phyloP scores from a whole-genome alignment of 2,329 filamentous ascomycete species.

The Eutypa lata region DNA sequence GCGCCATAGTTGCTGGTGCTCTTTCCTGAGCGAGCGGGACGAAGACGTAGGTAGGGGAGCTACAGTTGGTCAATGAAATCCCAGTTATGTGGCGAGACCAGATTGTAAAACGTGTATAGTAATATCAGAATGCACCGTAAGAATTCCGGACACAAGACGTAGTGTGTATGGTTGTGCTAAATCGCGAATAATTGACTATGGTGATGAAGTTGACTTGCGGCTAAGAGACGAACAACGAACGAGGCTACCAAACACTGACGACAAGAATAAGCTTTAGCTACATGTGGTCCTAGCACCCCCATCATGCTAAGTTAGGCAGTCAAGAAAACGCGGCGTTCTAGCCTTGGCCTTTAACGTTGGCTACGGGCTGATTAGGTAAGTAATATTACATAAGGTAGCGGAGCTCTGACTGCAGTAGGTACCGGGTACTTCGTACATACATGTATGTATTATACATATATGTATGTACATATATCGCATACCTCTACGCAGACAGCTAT shows the following conservation, averaged over 20 bases:
- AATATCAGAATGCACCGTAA: background rate
- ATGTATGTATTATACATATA: too few relatives aligned
- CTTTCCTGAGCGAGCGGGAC: conserved; percentile 10
- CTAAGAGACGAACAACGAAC: background rate
- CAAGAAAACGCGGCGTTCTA: background rate
- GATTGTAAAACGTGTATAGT: background rate
- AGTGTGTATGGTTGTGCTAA: background rate
- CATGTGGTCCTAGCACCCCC: background rate
- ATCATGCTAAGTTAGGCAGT: background rate
- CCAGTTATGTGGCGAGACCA: background rate
- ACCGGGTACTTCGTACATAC: too few relatives aligned
- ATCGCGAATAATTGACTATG: background rate
- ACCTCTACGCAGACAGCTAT: too few relatives aligned
- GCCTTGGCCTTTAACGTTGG: too few relatives aligned
- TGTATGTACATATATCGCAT: too few relatives aligned
- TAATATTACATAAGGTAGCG: too few relatives aligned
- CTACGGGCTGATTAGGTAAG: too few relatives aligned
- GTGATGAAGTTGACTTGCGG: background rate
- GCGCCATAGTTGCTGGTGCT: conserved; percentile 72
- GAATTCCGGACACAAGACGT: background rate
- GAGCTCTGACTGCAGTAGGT: too few relatives aligned
- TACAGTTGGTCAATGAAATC: conserved; percentile 1
- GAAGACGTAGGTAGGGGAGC: conserved; percentile 8
- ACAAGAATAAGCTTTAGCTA: background rate
- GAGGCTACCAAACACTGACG: conserved; percentile 1